A percentile compares a stretch with the other conserved stretches of the same genome.
phyloP scores from a whole-genome alignment of 148 eudicot genomes.

The Vaccinium corymbosum region DNA sequence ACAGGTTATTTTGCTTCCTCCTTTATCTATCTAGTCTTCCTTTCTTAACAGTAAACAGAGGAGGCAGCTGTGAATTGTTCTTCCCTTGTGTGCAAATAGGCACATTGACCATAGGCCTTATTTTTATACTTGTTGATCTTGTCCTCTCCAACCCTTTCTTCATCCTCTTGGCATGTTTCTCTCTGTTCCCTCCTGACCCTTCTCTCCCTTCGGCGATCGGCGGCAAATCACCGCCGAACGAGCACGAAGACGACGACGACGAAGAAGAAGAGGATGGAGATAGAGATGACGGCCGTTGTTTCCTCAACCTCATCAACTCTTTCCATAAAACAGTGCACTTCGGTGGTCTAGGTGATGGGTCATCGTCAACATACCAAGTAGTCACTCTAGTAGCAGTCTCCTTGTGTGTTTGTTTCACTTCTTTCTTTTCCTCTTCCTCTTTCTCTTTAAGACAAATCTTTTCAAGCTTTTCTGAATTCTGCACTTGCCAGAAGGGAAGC shows the following conservation, averaged over 20 bases:
- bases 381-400: slow-evolving; percentile 21
- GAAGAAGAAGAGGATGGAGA: slow-evolving; percentile 67
- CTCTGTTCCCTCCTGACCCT: slow-evolving; percentile 27
- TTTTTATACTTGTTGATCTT: slow-evolving; percentile 61
- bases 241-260: slow-evolving; percentile 36
- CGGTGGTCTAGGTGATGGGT: slow-evolving; percentile 95
- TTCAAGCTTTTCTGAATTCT: slow-evolving; percentile 49
- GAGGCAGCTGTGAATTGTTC: slow-evolving; percentile 40
- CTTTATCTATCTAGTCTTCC: slow-evolving; percentile 46
- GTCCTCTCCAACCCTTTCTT: slow-evolving; percentile 84
- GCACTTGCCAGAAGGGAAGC: slow-evolving; percentile 61
- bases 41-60: slow-evolving; percentile 58
- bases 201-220: slow-evolving; percentile 55
- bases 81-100: slow-evolving; percentile 61
- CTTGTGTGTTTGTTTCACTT: slow-evolving; percentile 11
- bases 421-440: slow-evolving; percentile 2
- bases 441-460: slow-evolving; percentile 39
- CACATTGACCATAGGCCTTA: slow-evolving; percentile 83
- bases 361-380: slow-evolving; percentile 81
- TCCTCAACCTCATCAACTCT: slow-evolving; percentile 65
- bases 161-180: slow-evolving; percentile 52
- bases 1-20: not conserved
- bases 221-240: slow-evolving; percentile 44
- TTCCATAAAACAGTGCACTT: slow-evolving; percentile 95
- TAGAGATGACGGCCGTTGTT: slow-evolving; percentile 38